Percentiles rank a stretch among this genome's conserved stretches.
phyloP scores from a whole-genome alignment of 345 rosid genomes.

The Mercurialis annua region DNA sequence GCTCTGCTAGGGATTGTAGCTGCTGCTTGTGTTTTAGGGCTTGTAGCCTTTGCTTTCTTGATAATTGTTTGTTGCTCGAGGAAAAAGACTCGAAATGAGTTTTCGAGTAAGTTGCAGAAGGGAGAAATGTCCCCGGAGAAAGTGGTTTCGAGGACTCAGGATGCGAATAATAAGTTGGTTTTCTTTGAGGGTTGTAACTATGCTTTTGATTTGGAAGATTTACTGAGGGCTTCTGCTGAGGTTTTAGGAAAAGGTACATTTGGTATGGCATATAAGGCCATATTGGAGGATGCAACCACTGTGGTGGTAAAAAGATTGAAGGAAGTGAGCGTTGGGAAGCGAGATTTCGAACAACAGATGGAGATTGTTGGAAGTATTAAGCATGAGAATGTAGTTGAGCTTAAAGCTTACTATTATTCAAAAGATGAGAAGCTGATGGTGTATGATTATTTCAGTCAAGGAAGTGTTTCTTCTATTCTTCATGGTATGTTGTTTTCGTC shows the following conservation, averaged over 20 bases:
- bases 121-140: conserved; percentile 85
- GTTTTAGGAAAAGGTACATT: conserved; percentile 97
- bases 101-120: conserved; percentile 54
- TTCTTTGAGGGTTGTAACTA: conserved; percentile 94
- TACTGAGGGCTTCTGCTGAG: conserved; percentile 95
- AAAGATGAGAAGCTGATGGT: conserved; percentile 90
- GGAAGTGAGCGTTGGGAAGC: conserved; percentile 70
- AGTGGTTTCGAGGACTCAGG: conserved; percentile 67
- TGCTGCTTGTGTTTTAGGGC: conserved; percentile 42
- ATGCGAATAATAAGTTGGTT: conserved; percentile 67
- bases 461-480: conserved; percentile 61
- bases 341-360: conserved; percentile 96
- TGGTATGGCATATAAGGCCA: conserved; percentile 88
- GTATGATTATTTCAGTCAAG: conserved; percentile 61
- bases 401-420: conserved; percentile 84
- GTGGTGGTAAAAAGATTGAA: conserved; percentile 87
- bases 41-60: conserved; percentile 43
- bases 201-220: conserved; percentile 92
- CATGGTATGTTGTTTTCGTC: conserved; percentile 55
- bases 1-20: conserved; percentile 48
- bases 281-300: conserved; percentile 69
- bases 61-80: conserved; percentile 53
- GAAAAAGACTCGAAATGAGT: conserved; percentile 39
- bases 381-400: conserved; percentile 75
- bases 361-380: conserved; percentile 68